Evolutionary conservation across 2,329 filamentous ascomycete species (phyloP).

Genomic region (Colletotrichum sp.): DNA sequence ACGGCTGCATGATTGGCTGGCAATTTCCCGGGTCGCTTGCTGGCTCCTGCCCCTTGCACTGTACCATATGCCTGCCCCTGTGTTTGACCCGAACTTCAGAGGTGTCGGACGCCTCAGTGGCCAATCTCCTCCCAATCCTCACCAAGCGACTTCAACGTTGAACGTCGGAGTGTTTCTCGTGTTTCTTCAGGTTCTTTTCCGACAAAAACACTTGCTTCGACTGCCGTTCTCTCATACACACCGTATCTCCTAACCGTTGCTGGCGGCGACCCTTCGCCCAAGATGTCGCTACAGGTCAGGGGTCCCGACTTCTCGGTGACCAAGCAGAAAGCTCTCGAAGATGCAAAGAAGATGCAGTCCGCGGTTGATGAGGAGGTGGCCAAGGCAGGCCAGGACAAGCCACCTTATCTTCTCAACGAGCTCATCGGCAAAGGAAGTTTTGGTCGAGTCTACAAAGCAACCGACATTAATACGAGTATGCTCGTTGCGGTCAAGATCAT

Average conservation of each 20-base stretch:
- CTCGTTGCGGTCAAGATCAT: conserved; percentile 83
- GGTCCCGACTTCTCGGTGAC: conserved; percentile 49
- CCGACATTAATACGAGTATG: conserved; percentile 47
- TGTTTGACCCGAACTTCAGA: conserved; percentile 21
- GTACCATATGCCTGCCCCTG: conserved; percentile 2
- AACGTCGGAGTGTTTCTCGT: neutral
- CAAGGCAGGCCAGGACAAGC: conserved; percentile 63
- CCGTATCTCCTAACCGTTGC: neutral
- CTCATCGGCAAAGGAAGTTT: conserved; percentile 79
- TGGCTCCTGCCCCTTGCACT: neutral
- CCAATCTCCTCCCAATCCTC: neutral
- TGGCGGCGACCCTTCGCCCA: neutral
- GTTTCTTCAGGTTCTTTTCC: neutral
- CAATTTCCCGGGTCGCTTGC: neutral
- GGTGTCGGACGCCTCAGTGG: conserved; percentile 8
- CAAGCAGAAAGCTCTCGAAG: conserved; percentile 67
- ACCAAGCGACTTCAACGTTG: neutral
- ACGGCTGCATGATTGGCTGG: neutral
- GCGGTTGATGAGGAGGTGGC: conserved; percentile 67
- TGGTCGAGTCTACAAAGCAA: conserved; percentile 75
- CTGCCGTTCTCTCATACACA: neutral
- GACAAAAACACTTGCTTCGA: neutral
- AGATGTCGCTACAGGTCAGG: conserved; percentile 47
- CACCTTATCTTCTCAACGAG: conserved; percentile 72
- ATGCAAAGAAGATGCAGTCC: conserved; percentile 74